Base-by-base conservation (phyloP, 1,284 basidiomycete genomes). In the Ustilago sp. region DNA sequence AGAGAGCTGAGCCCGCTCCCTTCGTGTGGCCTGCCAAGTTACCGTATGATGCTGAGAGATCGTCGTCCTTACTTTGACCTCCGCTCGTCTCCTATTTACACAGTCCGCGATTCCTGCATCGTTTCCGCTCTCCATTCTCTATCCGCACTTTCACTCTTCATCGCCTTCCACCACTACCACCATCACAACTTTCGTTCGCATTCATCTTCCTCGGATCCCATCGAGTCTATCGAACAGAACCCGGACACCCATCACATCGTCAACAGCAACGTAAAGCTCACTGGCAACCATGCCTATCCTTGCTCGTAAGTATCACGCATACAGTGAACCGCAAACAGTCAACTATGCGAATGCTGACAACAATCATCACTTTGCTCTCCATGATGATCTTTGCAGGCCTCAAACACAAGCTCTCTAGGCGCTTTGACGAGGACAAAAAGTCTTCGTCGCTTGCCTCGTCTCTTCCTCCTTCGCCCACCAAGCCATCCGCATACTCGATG, bases 391-490 rank as follows among this genome's bases (percentile, higher is more conserved):
- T 28, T n/a, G 53, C 54, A 77, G 74, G 66, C 35, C 66, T 77
- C 45, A 77, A 77, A 43, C 59, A 77, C 58, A 73, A 69, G 66
- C 51, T 77, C 11, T 75, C 73, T 8, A 59, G 64, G 45, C 64
- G 64, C 17, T 63, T 72, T 23, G 74, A 77, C 56, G 66, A 73
- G 58, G 66, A 69, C 55, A 68, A 68, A 15, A 45, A 38, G 19
- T 59, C 63, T 8, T 63, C 63, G 15, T 63, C 61, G 34, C 52
- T 68, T 9, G 64, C 61, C n/a, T 64, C 73, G 19, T 63, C 64
- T 23, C 59, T 64, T 43, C 74, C 73, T n/a, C 73, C 73, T 48
- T 67, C 73, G 45, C 73, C 73, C 19, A 64, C 68, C 61, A 75
- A 71, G 56, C 58, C 73, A 3, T n/a, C 56, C 3, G 58, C 66